Base-by-base conservation (phyloP, 306 rosid species). In the Luffa aegyptiaca region DNA sequence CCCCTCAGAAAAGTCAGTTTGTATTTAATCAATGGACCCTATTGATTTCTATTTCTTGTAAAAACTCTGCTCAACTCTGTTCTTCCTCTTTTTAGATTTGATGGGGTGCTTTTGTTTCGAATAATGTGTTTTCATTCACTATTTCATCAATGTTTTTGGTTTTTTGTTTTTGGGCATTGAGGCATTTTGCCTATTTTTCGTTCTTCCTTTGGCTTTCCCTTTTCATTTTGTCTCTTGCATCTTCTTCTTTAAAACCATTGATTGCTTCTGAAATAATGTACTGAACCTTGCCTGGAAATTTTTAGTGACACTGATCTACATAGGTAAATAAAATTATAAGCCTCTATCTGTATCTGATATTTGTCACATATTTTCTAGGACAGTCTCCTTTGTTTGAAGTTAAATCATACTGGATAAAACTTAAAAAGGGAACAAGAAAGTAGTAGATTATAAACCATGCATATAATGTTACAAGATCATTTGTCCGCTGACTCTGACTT, bases 71-170 rank as follows among this genome's bases (percentile, higher is more conserved):
- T 37, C 21, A 36, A 2, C 0, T 61, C 68, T 62, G 42, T 57
- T 39, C 5, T 82, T 75, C 72, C 33, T n/a, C 2, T 78, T 76
- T 72, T 48, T 41, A 26, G 62, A 42, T 75, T 84, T 82, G 81
- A 77, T 81, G 84, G 88, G 87, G 82, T 80, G 53, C 79, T 87
- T 57, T 65, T 56, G 18, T 81, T 77, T 68, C 55, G 72, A 80
- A 75, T 39, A 35, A 53, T 56, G 70, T 74, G 51, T 16, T 62
- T 81, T 74, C 71, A 56, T 35, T 76, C 63, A 87, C 89, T 89
- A 96, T 91, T 91, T 82, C 87, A 90, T 93, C 78, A 79, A 66
- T 58, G 78, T 57, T 77, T 66, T 79, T 70, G 26, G 41, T 42
- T 61, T 78, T 61, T 68, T 33, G 18, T 20, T 69, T 33, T 7